A percentile compares a stretch with the other conserved stretches of the same genome.
Conservation (phyloP, 306 rosid genomes). For the Gastrolobium bilobum region DNA sequence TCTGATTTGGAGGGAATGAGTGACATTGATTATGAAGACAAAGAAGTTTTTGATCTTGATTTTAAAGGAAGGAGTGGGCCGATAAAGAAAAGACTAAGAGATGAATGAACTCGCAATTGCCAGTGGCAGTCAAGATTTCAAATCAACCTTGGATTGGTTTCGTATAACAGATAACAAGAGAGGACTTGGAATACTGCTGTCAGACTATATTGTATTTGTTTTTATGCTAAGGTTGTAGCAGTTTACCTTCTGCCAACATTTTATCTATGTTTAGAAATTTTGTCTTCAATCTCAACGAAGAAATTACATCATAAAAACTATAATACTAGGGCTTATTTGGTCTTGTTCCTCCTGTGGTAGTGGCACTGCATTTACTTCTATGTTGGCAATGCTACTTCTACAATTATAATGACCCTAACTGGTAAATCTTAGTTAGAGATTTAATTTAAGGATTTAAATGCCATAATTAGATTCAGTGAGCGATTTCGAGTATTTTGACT, state of each 20-base stretch:
- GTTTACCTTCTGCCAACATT: constrained; percentile 15
- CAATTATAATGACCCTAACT: too few relatives aligned
- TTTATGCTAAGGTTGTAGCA: constrained; percentile 15
- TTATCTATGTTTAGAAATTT: constrained; percentile 11
- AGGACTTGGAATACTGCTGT: constrained; percentile 12
- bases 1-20: constrained; percentile 43
- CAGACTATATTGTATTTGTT: constrained; percentile 8
- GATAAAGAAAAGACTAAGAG: constrained; percentile 50
- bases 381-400: constrained; percentile 1
- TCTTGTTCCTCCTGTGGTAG: constrained; percentile 5
- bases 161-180: background rate
- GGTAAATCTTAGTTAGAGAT: too few relatives aligned
- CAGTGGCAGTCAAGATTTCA: background rate
- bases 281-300: constrained; percentile 16
- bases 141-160: background rate
- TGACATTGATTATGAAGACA: constrained; percentile 47
- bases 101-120: constrained; percentile 32
- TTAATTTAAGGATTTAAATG: too few relatives aligned
- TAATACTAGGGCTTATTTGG: too few relatives aligned
- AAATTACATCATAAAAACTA: constrained; percentile 8
- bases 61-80: constrained; percentile 46
- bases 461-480: too few relatives aligned
- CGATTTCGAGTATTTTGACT: too few relatives aligned
- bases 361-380: background rate
- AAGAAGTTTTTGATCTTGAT: constrained; percentile 49